Evolutionary conservation across 805 yeast genomes (phyloP), one percentile per base, ranked within the genome.

Genomic region (Cyberlindnera xylosilytica): DNA sequence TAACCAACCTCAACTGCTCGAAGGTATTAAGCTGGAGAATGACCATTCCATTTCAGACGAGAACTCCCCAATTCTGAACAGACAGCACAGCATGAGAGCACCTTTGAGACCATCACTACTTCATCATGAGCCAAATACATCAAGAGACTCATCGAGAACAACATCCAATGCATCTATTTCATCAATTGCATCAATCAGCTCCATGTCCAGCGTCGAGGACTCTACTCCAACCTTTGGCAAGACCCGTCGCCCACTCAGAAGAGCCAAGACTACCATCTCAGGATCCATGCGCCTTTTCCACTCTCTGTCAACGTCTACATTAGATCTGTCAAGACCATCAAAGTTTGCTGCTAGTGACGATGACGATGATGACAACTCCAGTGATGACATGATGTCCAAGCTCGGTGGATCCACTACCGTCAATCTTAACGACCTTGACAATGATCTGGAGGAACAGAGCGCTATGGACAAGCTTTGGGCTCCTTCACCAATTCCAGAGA

Each of bases 401-500:
- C 13, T 33, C 27, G 26, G 32, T 20, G 39, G 36, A 18, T 20
- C 42, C 5, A 17, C 41, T 8, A 20, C 20, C 15, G 13, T 43
- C 27, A 43, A 44, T 38, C 44, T 38, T 12, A 16, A 46, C 20
- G 51, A 41, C 11, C 36, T 34, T 6, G 36, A 22, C 16, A 24
- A 34, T 9, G 50, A 49, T 12, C 28, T 22, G 6, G 36, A 22
- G 15, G 36, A 34, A 4, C 49, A 49, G 10, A 37, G 44, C 32
- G 24, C 37, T 19, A 36, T 58, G 13, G 62, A 58, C 24, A 46
- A 38, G 17, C 38, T 57, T 6, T 60, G 58, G 34, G 55, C 53
- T 11, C 54, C 62, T 6, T 57, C 63, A 8, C 63, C 64, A 19
- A 47, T 54, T 16, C 46, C 36, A 12, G 55, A 54, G 17, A 47